These are phyloP conservation scores for Xylaria sp. DNA, from an alignment of 2,329 filamentous ascomycete genomes.

Conservation along the genomic window DNA sequence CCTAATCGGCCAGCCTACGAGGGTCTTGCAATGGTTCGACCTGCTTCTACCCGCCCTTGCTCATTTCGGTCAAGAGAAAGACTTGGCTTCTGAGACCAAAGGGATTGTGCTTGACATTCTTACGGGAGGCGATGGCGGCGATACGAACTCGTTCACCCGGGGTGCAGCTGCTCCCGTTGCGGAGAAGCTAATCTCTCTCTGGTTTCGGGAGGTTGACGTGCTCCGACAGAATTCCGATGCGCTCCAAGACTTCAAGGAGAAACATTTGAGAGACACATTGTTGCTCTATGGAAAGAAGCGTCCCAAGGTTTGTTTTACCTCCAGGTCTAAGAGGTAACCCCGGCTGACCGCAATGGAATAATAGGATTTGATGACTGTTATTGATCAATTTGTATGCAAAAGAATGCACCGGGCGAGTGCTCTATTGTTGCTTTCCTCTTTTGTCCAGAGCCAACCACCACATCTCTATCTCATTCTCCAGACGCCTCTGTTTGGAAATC, in stretches of 20 bases:
- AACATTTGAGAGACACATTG: slow-evolving; percentile 61
- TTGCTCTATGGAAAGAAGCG: slow-evolving; percentile 73
- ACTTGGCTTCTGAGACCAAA: slow-evolving; percentile 70
- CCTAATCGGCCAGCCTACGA: slow-evolving; percentile 69
- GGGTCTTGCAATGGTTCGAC: slow-evolving; percentile 78
- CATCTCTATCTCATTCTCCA: slow-evolving; percentile 79
- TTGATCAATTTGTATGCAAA: slow-evolving; percentile 74
- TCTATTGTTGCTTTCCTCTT: slow-evolving; percentile 75
- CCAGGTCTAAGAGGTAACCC: slow-evolving; percentile 17
- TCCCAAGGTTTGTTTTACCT: slow-evolving; percentile 62
- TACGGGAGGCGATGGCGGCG: slow-evolving; percentile 68
- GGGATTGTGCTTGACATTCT: slow-evolving; percentile 73
- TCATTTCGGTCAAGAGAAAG: slow-evolving; percentile 69
- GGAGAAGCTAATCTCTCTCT: slow-evolving; percentile 65
- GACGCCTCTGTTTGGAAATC: slow-evolving; percentile 75
- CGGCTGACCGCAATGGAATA: slow-evolving; percentile 42
- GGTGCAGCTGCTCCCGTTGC: slow-evolving; percentile 52
- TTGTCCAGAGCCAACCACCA: slow-evolving; percentile 79
- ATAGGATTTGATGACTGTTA: slow-evolving; percentile 71
- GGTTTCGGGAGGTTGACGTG: slow-evolving; percentile 61
- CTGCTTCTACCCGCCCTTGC: slow-evolving; percentile 66
- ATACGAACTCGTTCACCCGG: slow-evolving; percentile 56
- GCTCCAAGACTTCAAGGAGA: slow-evolving; percentile 59
- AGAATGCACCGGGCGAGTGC: slow-evolving; percentile 71
- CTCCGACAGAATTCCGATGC: slow-evolving; percentile 51